Evolutionary conservation across 352 stramenopile genomes (phyloP).

Genomic region (Globisporangium nunn): DNA sequence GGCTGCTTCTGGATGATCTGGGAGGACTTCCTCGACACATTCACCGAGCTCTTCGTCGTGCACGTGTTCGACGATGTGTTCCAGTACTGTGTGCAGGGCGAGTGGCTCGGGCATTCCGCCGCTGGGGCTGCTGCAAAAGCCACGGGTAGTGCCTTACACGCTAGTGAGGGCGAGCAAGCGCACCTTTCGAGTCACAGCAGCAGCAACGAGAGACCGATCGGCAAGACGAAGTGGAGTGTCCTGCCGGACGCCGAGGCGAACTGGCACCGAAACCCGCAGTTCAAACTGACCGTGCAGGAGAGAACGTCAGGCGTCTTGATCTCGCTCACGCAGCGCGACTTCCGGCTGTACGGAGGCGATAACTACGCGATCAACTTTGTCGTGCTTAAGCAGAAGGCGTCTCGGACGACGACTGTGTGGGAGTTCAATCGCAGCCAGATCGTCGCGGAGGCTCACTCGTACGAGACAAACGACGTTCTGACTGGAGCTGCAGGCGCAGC

Average conservation of each 20-base stretch:
- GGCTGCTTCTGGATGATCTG: constrained; percentile 83
- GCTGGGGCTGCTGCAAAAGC: constrained; percentile 23
- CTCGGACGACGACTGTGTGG: constrained; percentile 57
- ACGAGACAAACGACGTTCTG: constrained; percentile 29
- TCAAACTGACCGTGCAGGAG: constrained; percentile 47
- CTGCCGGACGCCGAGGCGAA: constrained; percentile 69
- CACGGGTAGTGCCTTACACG: neutral
- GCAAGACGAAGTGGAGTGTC: constrained; percentile 60
- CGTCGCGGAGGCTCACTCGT: constrained; percentile 64
- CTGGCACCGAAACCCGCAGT: constrained; percentile 92
- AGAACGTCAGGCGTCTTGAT: constrained; percentile 45
- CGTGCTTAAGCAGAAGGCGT: constrained; percentile 62
- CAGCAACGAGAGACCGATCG: constrained; percentile 30
- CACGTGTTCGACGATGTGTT: constrained; percentile 30
- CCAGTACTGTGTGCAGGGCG: constrained; percentile 52
- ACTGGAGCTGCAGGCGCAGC: neutral
- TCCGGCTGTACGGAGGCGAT: constrained; percentile 68
- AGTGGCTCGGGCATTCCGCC: constrained; percentile 37
- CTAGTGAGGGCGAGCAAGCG: neutral
- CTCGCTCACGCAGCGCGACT: constrained; percentile 80
- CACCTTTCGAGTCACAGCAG: constrained; percentile 1
- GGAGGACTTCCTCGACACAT: constrained; percentile 65
- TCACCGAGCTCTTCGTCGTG: constrained; percentile 65
- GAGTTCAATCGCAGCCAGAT: constrained; percentile 58
- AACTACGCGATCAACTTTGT: constrained; percentile 88